Conservation (phyloP, 352 stramenopile species). For the Pythium phragmitis region DNA sequence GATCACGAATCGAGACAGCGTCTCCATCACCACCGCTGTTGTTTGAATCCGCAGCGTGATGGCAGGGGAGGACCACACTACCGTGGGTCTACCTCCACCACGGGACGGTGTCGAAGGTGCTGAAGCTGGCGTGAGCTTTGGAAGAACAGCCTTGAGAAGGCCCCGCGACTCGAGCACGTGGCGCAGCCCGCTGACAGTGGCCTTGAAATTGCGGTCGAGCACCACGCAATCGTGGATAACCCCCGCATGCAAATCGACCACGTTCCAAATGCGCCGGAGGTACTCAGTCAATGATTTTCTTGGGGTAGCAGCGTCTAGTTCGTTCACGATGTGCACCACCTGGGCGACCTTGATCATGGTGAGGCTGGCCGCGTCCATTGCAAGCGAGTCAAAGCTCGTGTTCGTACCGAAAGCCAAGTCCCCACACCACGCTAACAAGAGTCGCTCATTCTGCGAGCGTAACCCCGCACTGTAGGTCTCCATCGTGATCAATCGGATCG, state of each 20-base stretch:
- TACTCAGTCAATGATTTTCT: background rate
- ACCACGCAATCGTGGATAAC: background rate
- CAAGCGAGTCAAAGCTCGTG: background rate
- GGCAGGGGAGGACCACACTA: background rate
- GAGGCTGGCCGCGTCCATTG: constrained; percentile 11
- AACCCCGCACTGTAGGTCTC: constrained; percentile 5
- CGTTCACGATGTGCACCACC: constrained; percentile 4
- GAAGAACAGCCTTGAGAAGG: background rate
- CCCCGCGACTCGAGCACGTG: constrained; percentile 18
- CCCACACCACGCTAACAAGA: constrained; percentile 8
- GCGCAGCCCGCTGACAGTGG: background rate
- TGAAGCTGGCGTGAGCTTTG: background rate
- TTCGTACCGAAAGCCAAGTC: constrained; percentile 17
- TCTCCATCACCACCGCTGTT: constrained; percentile 10
- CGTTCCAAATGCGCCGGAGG: background rate
- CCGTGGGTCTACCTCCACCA: background rate
- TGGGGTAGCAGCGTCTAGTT: background rate
- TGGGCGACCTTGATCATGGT: constrained; percentile 12
- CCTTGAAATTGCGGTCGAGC: background rate
- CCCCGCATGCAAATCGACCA: background rate
- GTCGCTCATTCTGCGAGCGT: background rate
- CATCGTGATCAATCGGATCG: background rate
- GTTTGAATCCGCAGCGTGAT: background rate
- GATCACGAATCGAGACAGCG: constrained; percentile 9
- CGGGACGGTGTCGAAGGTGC: constrained; percentile 3